phyloP scores from a whole-genome alignment of 345 rosid genomes.

The Viola odorata region DNA sequence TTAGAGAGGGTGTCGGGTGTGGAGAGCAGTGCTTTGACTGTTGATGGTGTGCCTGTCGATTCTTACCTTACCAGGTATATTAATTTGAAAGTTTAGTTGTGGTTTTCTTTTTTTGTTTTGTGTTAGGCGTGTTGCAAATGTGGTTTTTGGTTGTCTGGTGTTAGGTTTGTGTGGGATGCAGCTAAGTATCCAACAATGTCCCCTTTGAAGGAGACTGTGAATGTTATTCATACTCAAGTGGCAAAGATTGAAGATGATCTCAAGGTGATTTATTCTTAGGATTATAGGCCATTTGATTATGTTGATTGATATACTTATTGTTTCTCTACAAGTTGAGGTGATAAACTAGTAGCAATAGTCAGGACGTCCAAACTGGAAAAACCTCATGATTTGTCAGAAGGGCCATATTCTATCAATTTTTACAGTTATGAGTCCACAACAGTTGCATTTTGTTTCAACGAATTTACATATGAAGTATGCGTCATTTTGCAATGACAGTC shows the following conservation, averaged over 20 bases:
- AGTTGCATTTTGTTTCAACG: too few species aligned
- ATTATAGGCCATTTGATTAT: neutral
- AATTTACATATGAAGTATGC: too few species aligned
- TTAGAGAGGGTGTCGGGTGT: slow-evolving; percentile 77
- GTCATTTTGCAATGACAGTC: neutral
- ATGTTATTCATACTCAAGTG: slow-evolving; percentile 70
- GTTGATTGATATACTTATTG: neutral
- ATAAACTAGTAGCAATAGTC: neutral
- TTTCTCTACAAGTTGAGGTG: neutral
- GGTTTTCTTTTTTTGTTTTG: too few species aligned
- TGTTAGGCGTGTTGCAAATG: neutral
- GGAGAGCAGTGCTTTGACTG: slow-evolving; percentile 81
- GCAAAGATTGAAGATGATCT: slow-evolving; percentile 98
- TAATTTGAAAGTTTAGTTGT: neutral
- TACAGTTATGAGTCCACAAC: too few species aligned
- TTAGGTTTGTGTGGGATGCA: slow-evolving; percentile 97
- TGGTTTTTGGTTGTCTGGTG: slow-evolving; percentile 12
- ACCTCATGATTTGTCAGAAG: neutral
- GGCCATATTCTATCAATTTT: too few species aligned
- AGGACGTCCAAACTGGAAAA: neutral
- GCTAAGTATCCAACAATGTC: slow-evolving; percentile 95
- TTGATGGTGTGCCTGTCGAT: slow-evolving; percentile 96
- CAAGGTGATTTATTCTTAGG: slow-evolving; percentile 46
- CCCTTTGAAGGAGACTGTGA: slow-evolving; percentile 82
- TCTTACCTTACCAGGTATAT: slow-evolving; percentile 87